Conservation (phyloP, 129 eudicot genomes). For the Helichrysum umbraculigerum region DNA sequence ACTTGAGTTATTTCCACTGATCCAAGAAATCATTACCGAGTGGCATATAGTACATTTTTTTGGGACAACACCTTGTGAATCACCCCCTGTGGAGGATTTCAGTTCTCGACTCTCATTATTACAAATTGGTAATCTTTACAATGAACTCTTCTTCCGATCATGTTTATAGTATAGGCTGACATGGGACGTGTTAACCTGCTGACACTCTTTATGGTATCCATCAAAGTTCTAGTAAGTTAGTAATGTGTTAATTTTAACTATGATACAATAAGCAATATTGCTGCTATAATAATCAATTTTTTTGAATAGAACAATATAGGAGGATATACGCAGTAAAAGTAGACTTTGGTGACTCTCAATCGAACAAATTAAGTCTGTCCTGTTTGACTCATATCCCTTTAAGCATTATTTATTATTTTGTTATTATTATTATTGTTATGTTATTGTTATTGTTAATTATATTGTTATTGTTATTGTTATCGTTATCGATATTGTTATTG, state of each 20-base stretch:
- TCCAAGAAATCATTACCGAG: conserved; percentile 78
- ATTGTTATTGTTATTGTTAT: no score
- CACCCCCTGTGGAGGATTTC: conserved; percentile 79
- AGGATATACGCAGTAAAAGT: not conserved
- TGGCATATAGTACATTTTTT: conserved; percentile 88
- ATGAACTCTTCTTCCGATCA: conserved; percentile 1
- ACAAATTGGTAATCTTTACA: conserved; percentile 61
- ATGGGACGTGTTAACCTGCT: not conserved
- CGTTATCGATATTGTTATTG: no score
- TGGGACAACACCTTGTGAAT: conserved; percentile 81
- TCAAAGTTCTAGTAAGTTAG: not conserved
- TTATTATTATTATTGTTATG: not conserved
- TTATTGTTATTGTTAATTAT: no score
- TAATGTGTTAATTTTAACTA: not conserved
- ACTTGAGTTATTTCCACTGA: conserved; percentile 79
- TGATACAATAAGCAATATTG: not conserved
- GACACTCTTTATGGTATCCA: not conserved
- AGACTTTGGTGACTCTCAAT: not conserved
- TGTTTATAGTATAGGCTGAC: not conserved
- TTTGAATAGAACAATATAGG: not conserved
- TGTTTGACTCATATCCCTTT: not conserved
- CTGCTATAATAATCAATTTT: not conserved
- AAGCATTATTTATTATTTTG: not conserved
- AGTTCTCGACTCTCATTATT: conserved; percentile 77
- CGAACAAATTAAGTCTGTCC: not conserved